A percentile compares a stretch with the other conserved stretches of the same genome.
Conservation (phyloP, 2,329 filamentous ascomycete genomes). For the Botrytis pseudocinerea region DNA sequence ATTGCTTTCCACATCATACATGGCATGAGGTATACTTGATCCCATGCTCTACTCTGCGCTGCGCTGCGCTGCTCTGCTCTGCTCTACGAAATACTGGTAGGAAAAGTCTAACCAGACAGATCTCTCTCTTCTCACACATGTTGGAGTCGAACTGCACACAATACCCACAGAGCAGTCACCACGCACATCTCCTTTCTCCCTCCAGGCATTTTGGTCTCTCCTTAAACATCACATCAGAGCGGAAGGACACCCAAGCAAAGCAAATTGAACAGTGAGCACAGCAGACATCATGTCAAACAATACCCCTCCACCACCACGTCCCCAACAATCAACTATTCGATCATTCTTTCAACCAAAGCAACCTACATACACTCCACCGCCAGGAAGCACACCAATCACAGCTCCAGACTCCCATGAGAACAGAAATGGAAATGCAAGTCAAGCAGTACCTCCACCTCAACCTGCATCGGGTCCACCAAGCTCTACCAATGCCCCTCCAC, state of each 20-base stretch:
- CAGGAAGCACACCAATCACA: slow-evolving; percentile 31
- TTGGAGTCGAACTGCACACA: not conserved
- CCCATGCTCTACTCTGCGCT: too few relatives aligned
- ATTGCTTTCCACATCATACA: too few relatives aligned
- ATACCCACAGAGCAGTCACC: not conserved
- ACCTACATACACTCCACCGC: slow-evolving; percentile 48
- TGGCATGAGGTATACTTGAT: too few relatives aligned
- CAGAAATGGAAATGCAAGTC: not conserved
- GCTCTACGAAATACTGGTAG: not conserved
- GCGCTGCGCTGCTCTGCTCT: too few relatives aligned
- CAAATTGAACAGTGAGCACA: not conserved
- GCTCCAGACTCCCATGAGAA: not conserved
- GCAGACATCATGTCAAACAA: slow-evolving; percentile 13
- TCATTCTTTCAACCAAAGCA: slow-evolving; percentile 60
- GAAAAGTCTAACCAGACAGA: not conserved
- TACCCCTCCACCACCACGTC: slow-evolving; percentile 24
- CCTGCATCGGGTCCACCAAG: slow-evolving; percentile 29
- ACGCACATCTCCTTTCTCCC: not conserved
- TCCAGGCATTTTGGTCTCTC: not conserved
- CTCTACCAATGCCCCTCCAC: slow-evolving; percentile 3
- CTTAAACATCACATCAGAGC: not conserved
- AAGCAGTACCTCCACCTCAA: slow-evolving; percentile 26
- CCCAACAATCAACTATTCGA: slow-evolving; percentile 56
- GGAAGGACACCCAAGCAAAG: not conserved
- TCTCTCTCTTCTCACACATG: not conserved